These are phyloP conservation scores for Silene uniflora DNA, from an alignment of 148 eudicot genomes.

Conservation along the genomic window DNA sequence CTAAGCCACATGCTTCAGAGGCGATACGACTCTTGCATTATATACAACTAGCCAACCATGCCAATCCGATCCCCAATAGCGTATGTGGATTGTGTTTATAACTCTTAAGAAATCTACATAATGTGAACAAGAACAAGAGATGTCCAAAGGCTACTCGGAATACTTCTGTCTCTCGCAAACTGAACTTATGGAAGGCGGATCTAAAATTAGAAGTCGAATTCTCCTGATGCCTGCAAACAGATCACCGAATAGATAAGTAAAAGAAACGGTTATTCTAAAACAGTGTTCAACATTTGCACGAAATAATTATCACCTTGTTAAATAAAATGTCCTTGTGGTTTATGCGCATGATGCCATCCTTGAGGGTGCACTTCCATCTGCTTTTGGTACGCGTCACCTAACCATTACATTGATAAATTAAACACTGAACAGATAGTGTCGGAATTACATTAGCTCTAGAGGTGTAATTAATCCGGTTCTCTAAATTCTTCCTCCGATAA, in stretches of 20 bases:
- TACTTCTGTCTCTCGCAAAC: conserved; percentile 17
- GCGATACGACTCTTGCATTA: conserved; percentile 33
- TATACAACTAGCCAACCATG: conserved; percentile 40
- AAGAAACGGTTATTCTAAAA: neutral
- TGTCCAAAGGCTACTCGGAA: conserved; percentile 6
- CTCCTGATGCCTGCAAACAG: conserved; percentile 74
- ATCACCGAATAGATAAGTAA: conserved; percentile 13
- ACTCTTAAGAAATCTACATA: conserved; percentile 24
- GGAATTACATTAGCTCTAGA: neutral
- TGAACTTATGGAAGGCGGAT: conserved; percentile 15
- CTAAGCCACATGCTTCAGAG: conserved; percentile 34
- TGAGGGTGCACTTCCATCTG: conserved; percentile 91
- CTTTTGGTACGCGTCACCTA: conserved; percentile 92
- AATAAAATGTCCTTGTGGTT: conserved; percentile 85
- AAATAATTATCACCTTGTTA: conserved; percentile 56
- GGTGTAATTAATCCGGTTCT: neutral
- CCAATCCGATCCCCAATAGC: conserved; percentile 22
- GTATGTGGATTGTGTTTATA: conserved; percentile 21
- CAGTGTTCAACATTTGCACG: neutral
- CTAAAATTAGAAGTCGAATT: conserved; percentile 70
- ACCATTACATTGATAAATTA: conserved; percentile 2
- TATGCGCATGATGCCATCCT: conserved; percentile 97
- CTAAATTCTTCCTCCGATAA: too few relatives aligned
- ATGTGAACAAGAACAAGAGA: conserved; percentile 16
- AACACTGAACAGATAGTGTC: neutral